Base-by-base conservation (phyloP, 306 rosid genomes). In the Boehmeria nivea region DNA sequence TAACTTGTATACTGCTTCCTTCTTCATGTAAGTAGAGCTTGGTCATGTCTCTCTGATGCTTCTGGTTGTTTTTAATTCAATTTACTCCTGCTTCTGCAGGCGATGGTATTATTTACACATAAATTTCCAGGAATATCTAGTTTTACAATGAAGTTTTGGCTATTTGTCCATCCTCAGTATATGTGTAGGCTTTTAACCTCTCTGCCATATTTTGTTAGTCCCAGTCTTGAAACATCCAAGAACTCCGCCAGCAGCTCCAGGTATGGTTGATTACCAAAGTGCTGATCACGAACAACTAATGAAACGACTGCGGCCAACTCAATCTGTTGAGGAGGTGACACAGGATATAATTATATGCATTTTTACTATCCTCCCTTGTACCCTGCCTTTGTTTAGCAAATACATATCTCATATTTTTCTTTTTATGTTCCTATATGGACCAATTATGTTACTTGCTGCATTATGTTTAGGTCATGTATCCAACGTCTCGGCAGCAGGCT, bases 201-300 rank as follows among this genome's bases (percentile, higher is more conserved):
- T 61, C 55, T 51, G 28, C 9, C 2, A 1, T 31, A 10, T 54
- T 59, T 63, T 63, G 37, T 70, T 78, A 83, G 93, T 75, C 58
- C 70, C 93, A 66, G 74, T 83, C 67, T 62, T 83, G 87, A 89
- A 89, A 63, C 85, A 53, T 50, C 87, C 89, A 52, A 78, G 79
- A 67, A 81, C 93, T 60, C 88, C 97, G 60, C 84, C 81, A 31
- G 55, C 83, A 48, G 44, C 80, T 50, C 77, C 87, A 50, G 76
- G 87, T 47, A 68, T 79, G 79, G 82, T 75, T 73, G 97, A 86
- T 64, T 75, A 79, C 78, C 93, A 62, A 64, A 83, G 48, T 71
- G 72, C 83, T 20, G 97, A 86, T 40, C 93, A 81, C 51, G 95
- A 89, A 24, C 86, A 76, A 63, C 73, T 83, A 54, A 72, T 83